A percentile compares a stretch with the other conserved stretches of the same genome.
phyloP scores from a whole-genome alignment of 1,139 yeast species.

The Hyphopichia khmerensis region DNA sequence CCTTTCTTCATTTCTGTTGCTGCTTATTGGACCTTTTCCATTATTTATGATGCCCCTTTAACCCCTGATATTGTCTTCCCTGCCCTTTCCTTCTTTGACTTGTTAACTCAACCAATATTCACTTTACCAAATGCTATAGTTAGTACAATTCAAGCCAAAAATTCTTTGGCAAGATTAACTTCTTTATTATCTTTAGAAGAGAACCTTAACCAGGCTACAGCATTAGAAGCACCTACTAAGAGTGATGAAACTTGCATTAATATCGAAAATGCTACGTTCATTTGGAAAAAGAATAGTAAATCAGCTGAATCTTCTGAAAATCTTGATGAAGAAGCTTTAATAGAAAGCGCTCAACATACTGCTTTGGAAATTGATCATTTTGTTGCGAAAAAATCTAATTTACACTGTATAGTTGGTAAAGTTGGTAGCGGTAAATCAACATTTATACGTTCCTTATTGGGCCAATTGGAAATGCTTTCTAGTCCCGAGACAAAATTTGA shows the following conservation, averaged over 20 bases:
- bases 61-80: constrained; percentile 85
- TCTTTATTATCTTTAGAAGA: constrained; percentile 23
- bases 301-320: constrained; percentile 18
- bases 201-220: constrained; percentile 10
- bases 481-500: constrained; percentile 7
- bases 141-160: constrained; percentile 18
- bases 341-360: constrained; percentile 6
- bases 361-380: constrained; percentile 21
- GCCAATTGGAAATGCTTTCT: constrained; percentile 17
- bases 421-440: constrained; percentile 32
- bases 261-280: constrained; percentile 20
- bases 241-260: constrained; percentile 12
- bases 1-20: constrained; percentile 70
- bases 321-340: constrained; percentile 31
- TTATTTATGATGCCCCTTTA: constrained; percentile 55
- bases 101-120: constrained; percentile 43
- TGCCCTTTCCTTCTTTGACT: constrained; percentile 69
- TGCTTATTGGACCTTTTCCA: constrained; percentile 67
- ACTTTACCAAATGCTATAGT: constrained; percentile 21
- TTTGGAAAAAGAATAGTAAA: constrained; percentile 16
- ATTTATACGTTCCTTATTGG: constrained; percentile 21
- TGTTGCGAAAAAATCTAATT: constrained; percentile 21
- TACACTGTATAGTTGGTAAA: constrained; percentile 28
- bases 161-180: constrained; percentile 22
- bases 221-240: neutral